Evolutionary conservation across 768 basidiomycete genomes (phyloP).

Genomic region (Hebeloma cylindrosporum): DNA sequence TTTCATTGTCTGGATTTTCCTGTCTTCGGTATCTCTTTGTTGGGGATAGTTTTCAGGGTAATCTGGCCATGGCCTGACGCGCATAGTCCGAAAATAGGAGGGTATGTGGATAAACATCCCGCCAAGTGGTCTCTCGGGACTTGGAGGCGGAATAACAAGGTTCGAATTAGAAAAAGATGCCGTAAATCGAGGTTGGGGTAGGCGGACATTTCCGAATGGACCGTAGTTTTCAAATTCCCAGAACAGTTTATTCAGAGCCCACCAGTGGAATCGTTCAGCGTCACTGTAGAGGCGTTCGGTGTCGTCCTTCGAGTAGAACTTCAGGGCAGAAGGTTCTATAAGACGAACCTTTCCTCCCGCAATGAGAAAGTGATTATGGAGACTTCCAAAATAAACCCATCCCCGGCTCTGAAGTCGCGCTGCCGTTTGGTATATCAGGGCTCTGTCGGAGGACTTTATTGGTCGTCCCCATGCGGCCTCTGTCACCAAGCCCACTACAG

Average conservation of each 20-base stretch:
- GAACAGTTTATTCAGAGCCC: slow-evolving; percentile 26
- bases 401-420: slow-evolving; percentile 28
- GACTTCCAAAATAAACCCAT: slow-evolving; percentile 23
- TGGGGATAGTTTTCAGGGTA: slow-evolving; percentile 6
- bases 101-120: slow-evolving; percentile 14
- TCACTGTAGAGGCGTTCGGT: slow-evolving; percentile 19
- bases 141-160: slow-evolving; percentile 1
- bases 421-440: slow-evolving; percentile 32
- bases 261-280: slow-evolving; percentile 29
- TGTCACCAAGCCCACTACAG: slow-evolving; percentile 35
- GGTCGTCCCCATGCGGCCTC: slow-evolving; percentile 37
- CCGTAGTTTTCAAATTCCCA: slow-evolving; percentile 19
- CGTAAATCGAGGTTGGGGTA: slow-evolving; percentile 10
- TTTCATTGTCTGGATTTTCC: too few relatives aligned
- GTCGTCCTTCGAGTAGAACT: slow-evolving; percentile 16
- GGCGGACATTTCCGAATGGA: slow-evolving; percentile 10
- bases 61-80: slow-evolving; percentile 11
- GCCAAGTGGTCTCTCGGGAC: slow-evolving; percentile 14
- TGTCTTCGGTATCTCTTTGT: slow-evolving; percentile 4
- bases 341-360: slow-evolving; percentile 37
- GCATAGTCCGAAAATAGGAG: slow-evolving; percentile 11
- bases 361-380: slow-evolving; percentile 30
- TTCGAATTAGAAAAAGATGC: not conserved
- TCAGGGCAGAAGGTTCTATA: slow-evolving; percentile 23
- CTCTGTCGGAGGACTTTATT: slow-evolving; percentile 28